These are phyloP conservation scores for Aegle marmelos DNA, from an alignment of 345 rosid species.

Conservation along the genomic window DNA sequence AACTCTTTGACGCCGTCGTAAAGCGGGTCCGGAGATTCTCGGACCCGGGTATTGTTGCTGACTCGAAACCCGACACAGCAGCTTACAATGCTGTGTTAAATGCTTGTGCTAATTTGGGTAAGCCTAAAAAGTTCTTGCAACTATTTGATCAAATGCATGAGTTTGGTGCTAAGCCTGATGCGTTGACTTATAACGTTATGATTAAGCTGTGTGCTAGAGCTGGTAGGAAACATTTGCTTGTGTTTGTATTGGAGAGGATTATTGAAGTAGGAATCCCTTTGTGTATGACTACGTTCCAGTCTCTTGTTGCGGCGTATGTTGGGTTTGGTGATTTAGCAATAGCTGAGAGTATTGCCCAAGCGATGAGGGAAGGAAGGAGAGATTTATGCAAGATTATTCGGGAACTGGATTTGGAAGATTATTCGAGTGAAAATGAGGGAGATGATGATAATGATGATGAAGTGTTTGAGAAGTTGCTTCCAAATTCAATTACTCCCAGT, in stretches of 20 bases:
- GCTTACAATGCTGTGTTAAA: slow-evolving; percentile 79
- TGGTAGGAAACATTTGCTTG: slow-evolving; percentile 66
- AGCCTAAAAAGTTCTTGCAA: slow-evolving; percentile 48
- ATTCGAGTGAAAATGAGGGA: slow-evolving; percentile 40
- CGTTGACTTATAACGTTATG: slow-evolving; percentile 71
- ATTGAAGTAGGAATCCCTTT: slow-evolving; percentile 48
- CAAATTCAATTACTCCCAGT: slow-evolving; percentile 42
- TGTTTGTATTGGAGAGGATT: slow-evolving; percentile 71
- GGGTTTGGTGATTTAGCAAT: slow-evolving; percentile 78
- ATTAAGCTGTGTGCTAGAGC: slow-evolving; percentile 81
- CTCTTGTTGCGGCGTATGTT: slow-evolving; percentile 87
- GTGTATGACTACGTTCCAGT: slow-evolving; percentile 80
- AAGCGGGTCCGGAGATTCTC: slow-evolving; percentile 47
- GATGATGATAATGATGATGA: slow-evolving; percentile 17
- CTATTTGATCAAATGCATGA: slow-evolving; percentile 71
- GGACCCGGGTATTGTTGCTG: slow-evolving; percentile 46
- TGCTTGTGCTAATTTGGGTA: slow-evolving; percentile 84
- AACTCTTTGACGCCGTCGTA: slow-evolving; percentile 49
- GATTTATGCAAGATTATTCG: slow-evolving; percentile 77
- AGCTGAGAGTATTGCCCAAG: slow-evolving; percentile 78
- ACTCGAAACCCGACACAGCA: slow-evolving; percentile 75
- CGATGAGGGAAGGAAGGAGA: slow-evolving; percentile 83
- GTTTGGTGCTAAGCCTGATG: slow-evolving; percentile 65
- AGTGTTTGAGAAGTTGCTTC: slow-evolving; percentile 67
- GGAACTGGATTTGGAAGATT: slow-evolving; percentile 46